A percentile compares a stretch with the other conserved stretches of the same genome.
These are phyloP conservation scores for Fusarium odoratissimum DNA, from an alignment of 2,329 filamentous ascomycete genomes.

Conservation along the genomic window DNA sequence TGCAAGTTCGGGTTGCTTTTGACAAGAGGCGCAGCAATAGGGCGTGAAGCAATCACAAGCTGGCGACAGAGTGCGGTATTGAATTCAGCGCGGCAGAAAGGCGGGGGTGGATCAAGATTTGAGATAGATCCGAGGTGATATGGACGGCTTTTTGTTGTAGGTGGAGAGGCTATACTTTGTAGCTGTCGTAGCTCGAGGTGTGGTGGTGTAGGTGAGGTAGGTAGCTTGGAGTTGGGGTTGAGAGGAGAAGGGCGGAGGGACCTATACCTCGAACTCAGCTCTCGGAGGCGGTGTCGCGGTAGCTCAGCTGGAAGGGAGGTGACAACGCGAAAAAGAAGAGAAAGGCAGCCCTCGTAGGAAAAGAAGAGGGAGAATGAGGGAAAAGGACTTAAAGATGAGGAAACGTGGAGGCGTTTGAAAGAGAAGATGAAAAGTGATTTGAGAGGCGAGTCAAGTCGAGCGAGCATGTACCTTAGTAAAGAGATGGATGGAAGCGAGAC, in stretches of 20 bases:
- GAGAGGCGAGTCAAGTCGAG: not conserved
- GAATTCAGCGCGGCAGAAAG: slow-evolving; percentile 17
- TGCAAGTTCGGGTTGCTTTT: slow-evolving; percentile 9
- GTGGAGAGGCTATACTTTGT: slow-evolving; percentile 21
- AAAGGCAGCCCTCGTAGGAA: not conserved
- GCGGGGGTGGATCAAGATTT: slow-evolving; percentile 31
- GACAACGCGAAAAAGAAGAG: not conserved
- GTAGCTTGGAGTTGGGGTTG: not conserved
- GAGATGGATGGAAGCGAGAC: slow-evolving; percentile 10
- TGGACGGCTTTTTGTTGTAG: slow-evolving; percentile 13
- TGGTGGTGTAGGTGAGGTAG: not conserved
- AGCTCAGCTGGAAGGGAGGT: not conserved
- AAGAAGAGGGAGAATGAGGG: not conserved
- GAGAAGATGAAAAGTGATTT: slow-evolving; percentile 20
- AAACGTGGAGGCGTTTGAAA: slow-evolving; percentile 21
- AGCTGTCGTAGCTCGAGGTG: slow-evolving; percentile 23
- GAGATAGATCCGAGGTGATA: slow-evolving; percentile 20
- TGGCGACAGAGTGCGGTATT: slow-evolving; percentile 7
- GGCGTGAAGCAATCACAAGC: slow-evolving; percentile 18
- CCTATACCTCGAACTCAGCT: not conserved
- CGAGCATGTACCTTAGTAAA: not conserved
- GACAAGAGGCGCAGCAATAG: slow-evolving; percentile 26
- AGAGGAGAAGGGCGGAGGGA: slow-evolving; percentile 8
- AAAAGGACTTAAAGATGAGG: slow-evolving; percentile 15
- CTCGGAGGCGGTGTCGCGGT: not conserved